Evolutionary conservation across 768 basidiomycete species (phyloP).

Genomic region (Crepidotus variabilis): DNA sequence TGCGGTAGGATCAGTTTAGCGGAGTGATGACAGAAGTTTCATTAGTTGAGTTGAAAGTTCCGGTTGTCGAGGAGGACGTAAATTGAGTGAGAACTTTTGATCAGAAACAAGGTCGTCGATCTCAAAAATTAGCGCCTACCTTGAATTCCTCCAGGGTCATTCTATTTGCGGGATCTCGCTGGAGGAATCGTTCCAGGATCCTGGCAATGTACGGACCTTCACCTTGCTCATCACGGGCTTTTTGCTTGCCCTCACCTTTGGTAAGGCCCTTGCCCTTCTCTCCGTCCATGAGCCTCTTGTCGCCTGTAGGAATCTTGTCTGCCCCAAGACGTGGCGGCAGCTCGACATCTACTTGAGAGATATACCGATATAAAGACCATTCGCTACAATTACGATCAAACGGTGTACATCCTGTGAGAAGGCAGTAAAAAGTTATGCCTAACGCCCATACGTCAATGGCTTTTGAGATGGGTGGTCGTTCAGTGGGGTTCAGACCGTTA

Average conservation of each 20-base stretch:
- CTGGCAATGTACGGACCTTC: slow-evolving; percentile 65
- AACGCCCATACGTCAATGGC: slow-evolving; percentile 98
- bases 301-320: slow-evolving; percentile 63
- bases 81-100: too few relatives aligned
- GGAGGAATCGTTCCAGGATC: slow-evolving; percentile 70
- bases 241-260: slow-evolving; percentile 7
- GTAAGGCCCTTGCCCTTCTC: neutral
- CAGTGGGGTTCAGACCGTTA: neutral
- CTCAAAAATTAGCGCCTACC: slow-evolving; percentile 29
- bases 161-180: slow-evolving; percentile 73
- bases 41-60: too few relatives aligned
- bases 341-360: slow-evolving; percentile 73
- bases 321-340: slow-evolving; percentile 68
- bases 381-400: slow-evolving; percentile 52
- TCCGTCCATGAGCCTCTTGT: slow-evolving; percentile 30
- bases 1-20: slow-evolving; percentile 1
- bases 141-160: slow-evolving; percentile 83
- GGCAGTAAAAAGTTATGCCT: slow-evolving; percentile 92
- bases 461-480: slow-evolving; percentile 57
- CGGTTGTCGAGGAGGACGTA: too few relatives aligned
- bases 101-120: neutral
- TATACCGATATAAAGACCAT: slow-evolving; percentile 75
- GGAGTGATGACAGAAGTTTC: neutral
- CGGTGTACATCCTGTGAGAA: slow-evolving; percentile 85
- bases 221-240: slow-evolving; percentile 13